Evolutionary conservation across 805 yeast species (phyloP).

Genomic region (Metschnikowia matae): DNA sequence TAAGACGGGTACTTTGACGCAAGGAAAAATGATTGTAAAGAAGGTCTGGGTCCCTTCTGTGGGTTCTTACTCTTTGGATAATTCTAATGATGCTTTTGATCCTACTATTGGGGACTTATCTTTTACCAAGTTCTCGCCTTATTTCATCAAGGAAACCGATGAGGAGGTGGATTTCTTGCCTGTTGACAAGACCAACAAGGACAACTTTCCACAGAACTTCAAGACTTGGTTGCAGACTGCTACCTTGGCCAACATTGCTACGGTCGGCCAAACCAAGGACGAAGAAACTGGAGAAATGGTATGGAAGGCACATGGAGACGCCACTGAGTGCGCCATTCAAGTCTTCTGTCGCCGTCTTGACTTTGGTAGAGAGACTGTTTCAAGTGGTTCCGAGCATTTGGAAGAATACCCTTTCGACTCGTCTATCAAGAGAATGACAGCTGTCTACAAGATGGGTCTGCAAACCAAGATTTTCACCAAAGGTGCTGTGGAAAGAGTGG

Average conservation of each 20-base stretch:
- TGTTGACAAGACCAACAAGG: slow-evolving; percentile 17
- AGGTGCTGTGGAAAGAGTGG: slow-evolving; percentile 20
- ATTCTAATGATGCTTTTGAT: slow-evolving; percentile 57
- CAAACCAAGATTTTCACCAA: slow-evolving; percentile 15
- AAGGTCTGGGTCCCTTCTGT: slow-evolving; percentile 63
- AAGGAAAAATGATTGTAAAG: slow-evolving; percentile 74
- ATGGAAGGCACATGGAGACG: slow-evolving; percentile 22
- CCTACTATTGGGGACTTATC: slow-evolving; percentile 55
- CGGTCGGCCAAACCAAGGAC: slow-evolving; percentile 46
- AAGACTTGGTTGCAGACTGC: slow-evolving; percentile 59
- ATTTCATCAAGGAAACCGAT: slow-evolving; percentile 31
- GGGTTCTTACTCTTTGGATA: slow-evolving; percentile 54
- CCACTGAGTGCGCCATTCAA: slow-evolving; percentile 20
- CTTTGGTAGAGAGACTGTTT: slow-evolving; percentile 25
- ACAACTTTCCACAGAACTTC: slow-evolving; percentile 27
- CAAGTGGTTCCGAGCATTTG: slow-evolving; percentile 10
- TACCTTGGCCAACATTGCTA: slow-evolving; percentile 76
- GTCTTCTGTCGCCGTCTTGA: slow-evolving; percentile 19
- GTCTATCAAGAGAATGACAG: slow-evolving; percentile 19
- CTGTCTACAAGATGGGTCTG: slow-evolving; percentile 14
- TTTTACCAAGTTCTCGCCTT: slow-evolving; percentile 33
- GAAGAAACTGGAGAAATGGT: slow-evolving; percentile 34
- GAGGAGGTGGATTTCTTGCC: slow-evolving; percentile 33
- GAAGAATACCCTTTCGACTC: slow-evolving; percentile 19
- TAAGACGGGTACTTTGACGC: slow-evolving; percentile 79